Base-by-base conservation (phyloP, 2,329 filamentous ascomycete species). In the Nigrospora sphaerica region DNA sequence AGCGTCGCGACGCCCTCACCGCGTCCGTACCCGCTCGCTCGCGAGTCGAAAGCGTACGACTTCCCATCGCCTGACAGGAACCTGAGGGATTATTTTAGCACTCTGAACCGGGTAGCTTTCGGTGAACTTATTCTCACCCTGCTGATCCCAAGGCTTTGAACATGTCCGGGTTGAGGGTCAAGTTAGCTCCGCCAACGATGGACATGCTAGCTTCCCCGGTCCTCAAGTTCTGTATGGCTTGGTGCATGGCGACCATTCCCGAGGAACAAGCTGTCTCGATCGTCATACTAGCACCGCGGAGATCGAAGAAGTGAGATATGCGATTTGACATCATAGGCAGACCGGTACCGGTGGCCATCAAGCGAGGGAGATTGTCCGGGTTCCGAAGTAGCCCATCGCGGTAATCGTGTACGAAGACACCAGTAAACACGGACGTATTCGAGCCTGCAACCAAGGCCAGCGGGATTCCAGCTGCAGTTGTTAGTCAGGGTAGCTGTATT, bases 1-100 rank as follows among this genome's bases (percentile, higher is more conserved):
- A 80, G 48, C 0, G 63, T 57, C 0, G 66, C 70, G 12, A 76
- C 57, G 0, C 74, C 75, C 39, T 80, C 77, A 13, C 70, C 73
- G 1, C 70, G 67, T 23, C 57, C 72, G 38, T 46, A 46, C 3
- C 38, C 44, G 28, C 28, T 36, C 12, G 34, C 45, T 6, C 32
- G 39, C 16, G 18, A n/a, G 7, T 42, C 39, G 12, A 42, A 43
- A 3, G 33, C 45, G 16, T 10, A 45, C 6, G 17, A 45, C 19
- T 32, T 45, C 6, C 42, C 42, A 12, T 45, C 53, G 70, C 75
- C 2, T 2, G 61, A 61, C 3, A 73, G 44, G 45, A 66, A 57
- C 17, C 67, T 1, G 79, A 54, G 0, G 53, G 59, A 52, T 80
- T 80, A 0, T 81, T 48, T n/a, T n/a, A n/a, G n/a, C n/a, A n/a